These are phyloP conservation scores for Trichosporon inkin DNA, from an alignment of 1,284 basidiomycete genomes.

Conservation along the genomic window DNA sequence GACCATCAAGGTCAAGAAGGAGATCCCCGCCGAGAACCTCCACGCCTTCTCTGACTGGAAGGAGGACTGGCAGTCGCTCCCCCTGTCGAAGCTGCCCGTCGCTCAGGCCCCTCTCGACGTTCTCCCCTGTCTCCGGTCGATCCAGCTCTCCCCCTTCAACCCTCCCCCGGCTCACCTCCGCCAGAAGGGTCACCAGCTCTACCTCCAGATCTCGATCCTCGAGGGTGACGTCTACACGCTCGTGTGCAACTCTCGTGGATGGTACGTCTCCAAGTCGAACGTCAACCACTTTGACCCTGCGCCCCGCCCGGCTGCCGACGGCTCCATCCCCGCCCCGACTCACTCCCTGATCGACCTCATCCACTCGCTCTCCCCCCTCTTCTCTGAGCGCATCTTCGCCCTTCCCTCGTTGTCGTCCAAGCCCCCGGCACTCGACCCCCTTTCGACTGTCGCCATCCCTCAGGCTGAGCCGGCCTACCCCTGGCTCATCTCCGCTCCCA, in stretches of 20 bases:
- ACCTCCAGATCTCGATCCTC: constrained; percentile 55
- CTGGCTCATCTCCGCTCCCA: constrained; percentile 52
- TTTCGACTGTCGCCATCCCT: constrained; percentile 54
- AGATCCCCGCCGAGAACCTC: constrained; percentile 34
- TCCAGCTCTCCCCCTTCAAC: constrained; percentile 58
- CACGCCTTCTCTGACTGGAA: constrained; percentile 51
- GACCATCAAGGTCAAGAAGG: constrained; percentile 39
- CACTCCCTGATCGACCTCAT: constrained; percentile 57
- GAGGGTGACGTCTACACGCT: constrained; percentile 57
- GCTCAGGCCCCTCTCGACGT: constrained; percentile 43
- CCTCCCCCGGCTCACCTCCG: constrained; percentile 57
- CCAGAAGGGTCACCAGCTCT: constrained; percentile 57
- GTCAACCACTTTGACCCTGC: constrained; percentile 52
- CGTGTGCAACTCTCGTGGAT: constrained; percentile 55
- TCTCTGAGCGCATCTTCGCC: constrained; percentile 47
- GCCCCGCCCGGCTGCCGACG: constrained; percentile 40
- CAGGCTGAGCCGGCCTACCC: constrained; percentile 56
- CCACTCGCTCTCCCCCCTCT: constrained; percentile 51
- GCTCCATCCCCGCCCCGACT: constrained; percentile 35
- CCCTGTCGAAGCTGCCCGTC: constrained; percentile 44
- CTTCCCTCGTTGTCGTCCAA: constrained; percentile 38
- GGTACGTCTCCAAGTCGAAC: constrained; percentile 55
- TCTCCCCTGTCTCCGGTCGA: constrained; percentile 49
- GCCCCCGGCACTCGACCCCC: constrained; percentile 43
- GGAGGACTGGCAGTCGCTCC: constrained; percentile 28